Base-by-base conservation (phyloP, 441 rosid genomes). In the Adansonia madagascariensis region DNA sequence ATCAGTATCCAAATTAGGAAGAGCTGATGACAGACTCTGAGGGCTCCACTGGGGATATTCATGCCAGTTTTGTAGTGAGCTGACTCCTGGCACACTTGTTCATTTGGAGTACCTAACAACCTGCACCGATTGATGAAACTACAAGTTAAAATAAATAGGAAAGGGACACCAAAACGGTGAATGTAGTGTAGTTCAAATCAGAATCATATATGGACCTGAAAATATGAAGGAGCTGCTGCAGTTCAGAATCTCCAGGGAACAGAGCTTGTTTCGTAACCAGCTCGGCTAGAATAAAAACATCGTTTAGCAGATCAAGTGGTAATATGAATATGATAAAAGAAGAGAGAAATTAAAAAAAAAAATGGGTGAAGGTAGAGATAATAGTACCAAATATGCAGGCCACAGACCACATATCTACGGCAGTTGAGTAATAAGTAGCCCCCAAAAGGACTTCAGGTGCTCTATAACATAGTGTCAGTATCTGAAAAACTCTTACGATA, bases 351-450 rank as follows among this genome's bases (percentile, higher is more conserved):
- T 27, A 27, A 27, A 65, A 35, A 15, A 52, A n/a, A 20, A 35
- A 62, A 31, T 8, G 31, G 31, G 31, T 27, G 31, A 27, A 27
- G 31, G 47, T 10, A 22, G 35, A 35, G 55, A 22, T 1, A 60
- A 61, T 10, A 0, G 52, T 90, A 96, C 99, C 99, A 78, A 96
- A 96, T 0, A 96, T 90, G 67, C 98, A 96, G 81, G 88, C 98
- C 50, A 96, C 98, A 70, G 97, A 96, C 99, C 99, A 96, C 86
- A 94, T 88, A 80, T 96, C 99, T n/a, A 96, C 99, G 15, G 98
- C 97, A 39, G 98, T 94, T 75, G 99, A 96, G 88, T 96, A 96
- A 83, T 92, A 98, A n/a, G 98, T 94, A 14, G 94, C 90, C 9
- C 98, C 99, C 77, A 96, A 75, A 73, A 94, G 97, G 79, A 96